Base-by-base conservation (phyloP, 2,329 filamentous ascomycete species). In the Phyllosticta citriasiana region DNA sequence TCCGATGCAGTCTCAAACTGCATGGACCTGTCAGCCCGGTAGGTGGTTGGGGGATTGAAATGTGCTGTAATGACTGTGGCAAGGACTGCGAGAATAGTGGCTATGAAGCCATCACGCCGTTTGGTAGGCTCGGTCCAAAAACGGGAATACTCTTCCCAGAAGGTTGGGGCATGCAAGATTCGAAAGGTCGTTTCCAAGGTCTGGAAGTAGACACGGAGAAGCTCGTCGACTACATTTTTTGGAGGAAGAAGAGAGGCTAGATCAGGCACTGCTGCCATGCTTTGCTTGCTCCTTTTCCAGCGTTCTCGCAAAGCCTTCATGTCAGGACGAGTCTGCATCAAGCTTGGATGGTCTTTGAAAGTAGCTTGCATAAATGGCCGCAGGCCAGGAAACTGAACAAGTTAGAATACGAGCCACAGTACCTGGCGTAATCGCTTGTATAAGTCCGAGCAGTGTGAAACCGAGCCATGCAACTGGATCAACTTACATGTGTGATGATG, bases 21-120 rank as follows among this genome's bases (percentile, higher is more conserved):
- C 1, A 69, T 65, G 1, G 77, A 75, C 60, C 74, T 78, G 64
- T 78, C 75, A n/a, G 75, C 77, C 16, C 72, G 64, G 59, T 77
- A 79, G 12, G 71, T 67, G 61, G 72, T 73, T 10, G 60, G 60
- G 3, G 12, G 55, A 16, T 51, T 26, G n/a, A 25, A 65, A 64
- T 40, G 69, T 60, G 65, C 58, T 64, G 70, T 33, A 63, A 73
- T 74, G 1, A 71, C 73, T 9, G 71, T 72, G 4, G 70, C 66
- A 6, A 75, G 65, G 30, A 79, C 74, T 9, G 78, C 66, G 0
- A 79, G 57, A 4, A 79, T 66, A 1, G 73, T 68, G 3, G 71
- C 71, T n/a, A 76, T 70, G 52, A 78, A 77, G 30, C 70, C 70
- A 4, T 66, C 62, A 9, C 66, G 60, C n/a, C 60, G 55, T 9